phyloP scores from a whole-genome alignment of 1,284 basidiomycete genomes.

The Trichosporon sp. region DNA sequence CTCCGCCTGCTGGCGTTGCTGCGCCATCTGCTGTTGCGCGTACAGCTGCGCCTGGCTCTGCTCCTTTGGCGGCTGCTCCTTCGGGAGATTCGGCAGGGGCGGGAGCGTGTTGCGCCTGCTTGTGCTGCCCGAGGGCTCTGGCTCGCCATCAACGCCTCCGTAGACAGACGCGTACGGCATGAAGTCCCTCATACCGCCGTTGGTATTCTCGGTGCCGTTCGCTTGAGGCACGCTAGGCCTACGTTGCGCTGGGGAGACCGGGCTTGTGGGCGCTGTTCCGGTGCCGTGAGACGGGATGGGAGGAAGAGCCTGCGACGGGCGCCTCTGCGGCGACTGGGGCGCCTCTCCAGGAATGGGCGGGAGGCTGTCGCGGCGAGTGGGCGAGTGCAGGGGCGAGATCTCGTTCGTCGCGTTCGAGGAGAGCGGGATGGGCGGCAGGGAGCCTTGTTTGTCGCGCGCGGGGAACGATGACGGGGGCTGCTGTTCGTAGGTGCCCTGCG shows the following conservation, averaged over 20 bases:
- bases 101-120: background rate
- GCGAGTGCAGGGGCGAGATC: background rate
- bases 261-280: background rate
- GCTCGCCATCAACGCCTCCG: background rate
- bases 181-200: background rate
- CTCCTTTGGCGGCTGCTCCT: background rate
- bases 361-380: background rate
- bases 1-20: background rate
- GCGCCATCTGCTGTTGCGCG: slow-evolving; percentile 2
- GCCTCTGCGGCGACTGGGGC: background rate
- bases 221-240: background rate
- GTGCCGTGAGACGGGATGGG: background rate
- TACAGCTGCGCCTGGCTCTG: background rate
- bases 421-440: background rate
- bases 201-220: background rate
- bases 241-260: background rate
- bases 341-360: background rate
- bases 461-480: background rate
- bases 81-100: background rate
- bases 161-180: background rate
- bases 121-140: background rate
- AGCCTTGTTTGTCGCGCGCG: background rate
- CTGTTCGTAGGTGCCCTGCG: background rate
- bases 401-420: background rate
- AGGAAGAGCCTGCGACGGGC: background rate